Evolutionary conservation across 192 early-diverging fungal genomes (phyloP).

Genomic region (Entomortierella chlamydospora): DNA sequence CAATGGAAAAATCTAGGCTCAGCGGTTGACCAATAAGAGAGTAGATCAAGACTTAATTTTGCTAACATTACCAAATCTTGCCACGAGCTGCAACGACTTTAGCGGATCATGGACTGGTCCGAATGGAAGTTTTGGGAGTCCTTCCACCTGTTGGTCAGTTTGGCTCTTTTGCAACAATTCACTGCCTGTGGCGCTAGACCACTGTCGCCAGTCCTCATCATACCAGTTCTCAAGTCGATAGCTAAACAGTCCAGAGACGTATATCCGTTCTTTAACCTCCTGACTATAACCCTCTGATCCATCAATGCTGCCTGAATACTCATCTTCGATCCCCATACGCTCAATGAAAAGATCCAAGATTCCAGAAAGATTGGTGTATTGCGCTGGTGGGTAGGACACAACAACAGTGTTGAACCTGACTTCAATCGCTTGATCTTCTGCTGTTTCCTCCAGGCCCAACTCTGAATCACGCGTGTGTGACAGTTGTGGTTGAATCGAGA

Average conservation of each 20-base stretch:
- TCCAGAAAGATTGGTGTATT: slow-evolving; percentile 52
- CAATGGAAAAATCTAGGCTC: neutral
- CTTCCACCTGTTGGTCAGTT: neutral
- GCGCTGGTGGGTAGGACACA: slow-evolving; percentile 45
- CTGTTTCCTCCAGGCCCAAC: slow-evolving; percentile 37
- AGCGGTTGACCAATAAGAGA: no score
- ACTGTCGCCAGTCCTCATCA: slow-evolving; percentile 63
- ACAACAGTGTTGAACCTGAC: slow-evolving; percentile 50
- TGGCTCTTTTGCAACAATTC: neutral
- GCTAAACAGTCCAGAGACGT: slow-evolving; percentile 58
- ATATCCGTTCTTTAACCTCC: slow-evolving; percentile 42
- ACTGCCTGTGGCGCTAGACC: slow-evolving; percentile 8
- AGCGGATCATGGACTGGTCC: slow-evolving; percentile 39
- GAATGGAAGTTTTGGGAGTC: slow-evolving; percentile 10
- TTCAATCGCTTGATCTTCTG: slow-evolving; percentile 49
- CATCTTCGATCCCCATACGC: slow-evolving; percentile 46
- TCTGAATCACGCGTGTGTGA: slow-evolving; percentile 12
- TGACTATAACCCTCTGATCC: slow-evolving; percentile 23
- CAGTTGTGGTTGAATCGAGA: slow-evolving; percentile 46
- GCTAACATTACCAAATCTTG: slow-evolving; percentile 26
- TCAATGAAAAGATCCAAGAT: slow-evolving; percentile 53
- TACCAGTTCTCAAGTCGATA: slow-evolving; percentile 63
- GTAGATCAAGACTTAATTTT: neutral
- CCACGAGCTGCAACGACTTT: slow-evolving; percentile 29
- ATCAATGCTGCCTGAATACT: neutral